Percentiles rank a stretch among this genome's conserved stretches.
phyloP scores from a whole-genome alignment of 805 yeast species.

The Komagataella phaffii region DNA sequence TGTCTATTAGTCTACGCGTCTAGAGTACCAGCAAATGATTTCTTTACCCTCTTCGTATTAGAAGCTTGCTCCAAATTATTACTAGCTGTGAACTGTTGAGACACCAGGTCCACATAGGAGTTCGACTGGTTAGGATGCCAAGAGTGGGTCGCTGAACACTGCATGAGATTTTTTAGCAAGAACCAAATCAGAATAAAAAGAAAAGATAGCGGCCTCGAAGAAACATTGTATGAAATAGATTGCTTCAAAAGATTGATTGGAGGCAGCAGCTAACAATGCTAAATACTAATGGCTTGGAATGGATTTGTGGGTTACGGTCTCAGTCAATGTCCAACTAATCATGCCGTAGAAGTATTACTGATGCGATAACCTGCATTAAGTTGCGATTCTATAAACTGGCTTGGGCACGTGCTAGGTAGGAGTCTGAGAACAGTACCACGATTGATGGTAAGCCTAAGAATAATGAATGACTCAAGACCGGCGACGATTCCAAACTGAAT shows the following conservation, averaged over 20 bases:
- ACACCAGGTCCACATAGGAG: not conserved
- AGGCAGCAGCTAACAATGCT: not conserved
- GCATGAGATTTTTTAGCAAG: not conserved
- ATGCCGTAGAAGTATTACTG: not conserved
- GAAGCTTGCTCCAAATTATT: too few relatives aligned
- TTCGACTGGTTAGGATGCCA: not conserved
- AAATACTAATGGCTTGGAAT: too few relatives aligned
- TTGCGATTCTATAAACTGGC: not conserved
- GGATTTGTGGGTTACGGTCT: not conserved
- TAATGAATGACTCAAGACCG: too few relatives aligned
- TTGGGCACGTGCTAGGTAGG: not conserved
- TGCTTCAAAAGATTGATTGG: too few relatives aligned
- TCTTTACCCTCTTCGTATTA: too few relatives aligned
- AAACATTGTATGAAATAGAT: too few relatives aligned
- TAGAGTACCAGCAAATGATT: not conserved
- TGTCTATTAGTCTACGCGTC: not conserved
- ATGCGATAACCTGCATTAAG: not conserved
- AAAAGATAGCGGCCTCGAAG: not conserved
- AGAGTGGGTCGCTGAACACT: not conserved
- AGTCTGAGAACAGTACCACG: not conserved
- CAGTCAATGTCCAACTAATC: not conserved
- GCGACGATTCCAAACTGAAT: too few relatives aligned
- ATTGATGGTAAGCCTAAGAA: too few relatives aligned
- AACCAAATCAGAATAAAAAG: not conserved
- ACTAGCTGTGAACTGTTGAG: not conserved